Evolutionary conservation across 306 rosid species (phyloP), one percentile per base, ranked within the genome.

Genomic region (Lathyrus tuberosus): DNA sequence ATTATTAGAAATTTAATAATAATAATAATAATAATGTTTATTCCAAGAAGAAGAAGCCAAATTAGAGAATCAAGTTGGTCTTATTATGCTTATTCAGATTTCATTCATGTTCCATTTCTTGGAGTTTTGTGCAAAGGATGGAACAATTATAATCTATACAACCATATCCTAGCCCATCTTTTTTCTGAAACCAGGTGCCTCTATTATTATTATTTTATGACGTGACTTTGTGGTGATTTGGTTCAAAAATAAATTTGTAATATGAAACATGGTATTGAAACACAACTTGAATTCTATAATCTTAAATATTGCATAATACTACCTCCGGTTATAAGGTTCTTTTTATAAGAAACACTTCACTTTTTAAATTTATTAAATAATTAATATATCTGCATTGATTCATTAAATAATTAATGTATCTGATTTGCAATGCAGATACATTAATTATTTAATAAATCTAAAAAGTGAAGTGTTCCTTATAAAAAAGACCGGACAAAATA

Each of bases 31-130:
- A 2, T 20, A 18, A 41, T 33, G 6, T 6, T 33, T 6, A 6
- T 49, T 86, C 84, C 90, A 87, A 77, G 76, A 69, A 77, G 78
- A 75, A 82, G 62, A 75, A 67, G 84, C 83, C 96, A 84, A 80
- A 79, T 47, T 61, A 62, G 26, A 69, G 84, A 74, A 91, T 75
- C 85, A 60, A 70, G 78, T 73, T 83, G 96, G 82, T 66, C 81
- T 72, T 77, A 72, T 70, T 69, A 37, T 72, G 83, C 71, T 73
- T 56, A 58, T 38, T 68, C 30, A 73, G 14, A 30, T 47, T 73
- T 74, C 62, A 0, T 35, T 68, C 72, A 73, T 83, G 84, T 79
- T 84, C 79, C 65, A 67, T 77, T 76, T 81, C 67, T 81, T 89
- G 88, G 80, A 83, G 70, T 79, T 73, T 82, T 86, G 65, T 75